Conservation (phyloP, 257 asterid species). For the Penstemon barbatus region DNA sequence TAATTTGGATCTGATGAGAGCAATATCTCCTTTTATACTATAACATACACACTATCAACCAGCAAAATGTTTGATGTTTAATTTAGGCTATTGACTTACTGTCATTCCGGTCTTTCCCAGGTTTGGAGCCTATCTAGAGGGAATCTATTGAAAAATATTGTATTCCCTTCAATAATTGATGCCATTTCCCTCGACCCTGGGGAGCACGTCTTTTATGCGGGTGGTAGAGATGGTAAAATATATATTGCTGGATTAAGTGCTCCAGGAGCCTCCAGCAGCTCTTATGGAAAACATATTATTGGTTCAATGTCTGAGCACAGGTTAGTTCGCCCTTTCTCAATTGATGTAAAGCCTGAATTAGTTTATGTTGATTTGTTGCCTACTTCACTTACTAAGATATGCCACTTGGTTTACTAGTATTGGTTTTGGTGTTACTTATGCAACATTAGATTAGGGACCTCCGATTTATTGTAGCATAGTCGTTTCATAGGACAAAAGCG, state of each 20-base stretch:
- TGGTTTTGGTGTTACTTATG: conserved; percentile 3
- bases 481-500: neutral
- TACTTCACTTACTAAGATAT: conserved; percentile 10
- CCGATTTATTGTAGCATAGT: neutral
- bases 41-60: neutral
- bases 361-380: neutral
- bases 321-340: conserved; percentile 33
- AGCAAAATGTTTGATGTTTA: conserved; percentile 14
- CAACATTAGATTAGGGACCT: neutral
- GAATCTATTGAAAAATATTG: conserved; percentile 56
- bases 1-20: conserved; percentile 8
- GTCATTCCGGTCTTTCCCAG: conserved; percentile 36
- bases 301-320: conserved; percentile 80
- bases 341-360: conserved; percentile 8
- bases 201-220: conserved; percentile 88
- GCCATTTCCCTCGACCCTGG: conserved; percentile 80
- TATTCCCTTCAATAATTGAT: conserved; percentile 78
- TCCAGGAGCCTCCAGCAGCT: conserved; percentile 46
- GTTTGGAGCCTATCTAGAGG: conserved; percentile 88
- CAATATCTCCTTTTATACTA: neutral
- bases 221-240: conserved; percentile 93
- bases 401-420: conserved; percentile 1
- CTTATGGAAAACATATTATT: conserved; percentile 59
- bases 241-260: conserved; percentile 74
- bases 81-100: conserved; percentile 4